Percentiles rank a stretch among this genome's conserved stretches.
Conservation (phyloP, 208 protist genomes). For the Herpetomonas tarakana region DNA sequence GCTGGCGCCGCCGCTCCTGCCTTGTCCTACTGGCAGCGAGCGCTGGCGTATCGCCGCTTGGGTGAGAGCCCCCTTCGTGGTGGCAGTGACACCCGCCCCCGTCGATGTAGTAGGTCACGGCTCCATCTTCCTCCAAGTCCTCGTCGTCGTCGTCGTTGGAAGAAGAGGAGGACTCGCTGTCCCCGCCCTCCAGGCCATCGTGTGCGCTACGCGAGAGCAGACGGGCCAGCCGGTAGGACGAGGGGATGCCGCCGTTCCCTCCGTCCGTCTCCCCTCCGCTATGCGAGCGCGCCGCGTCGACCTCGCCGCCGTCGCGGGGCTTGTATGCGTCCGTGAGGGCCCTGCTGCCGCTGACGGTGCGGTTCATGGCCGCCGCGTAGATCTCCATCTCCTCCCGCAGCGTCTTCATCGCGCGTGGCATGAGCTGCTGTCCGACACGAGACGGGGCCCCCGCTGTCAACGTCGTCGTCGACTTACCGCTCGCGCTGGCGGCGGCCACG, state of each 20-base stretch:
- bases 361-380: constrained; percentile 40
- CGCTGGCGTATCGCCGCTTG: neutral
- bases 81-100: neutral
- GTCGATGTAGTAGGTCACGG: neutral
- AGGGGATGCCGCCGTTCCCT: neutral
- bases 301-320: too few relatives aligned
- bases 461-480: neutral
- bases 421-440: constrained; percentile 13
- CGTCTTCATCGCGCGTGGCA: constrained; percentile 71
- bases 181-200: neutral
- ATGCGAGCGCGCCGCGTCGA: neutral
- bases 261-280: neutral
- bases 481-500: neutral
- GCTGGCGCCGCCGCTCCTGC: constrained; percentile 4
- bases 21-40: neutral
- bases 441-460: neutral
- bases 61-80: neutral
- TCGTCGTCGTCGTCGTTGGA: neutral
- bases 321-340: too few relatives aligned
- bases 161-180: neutral
- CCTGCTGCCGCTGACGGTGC: constrained; percentile 6
- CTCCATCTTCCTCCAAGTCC: neutral
- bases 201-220: neutral
- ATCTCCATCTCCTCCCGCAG: constrained; percentile 71
- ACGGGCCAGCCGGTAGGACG: neutral